A percentile compares a stretch with the other conserved stretches of the same genome.
Conservation (phyloP, 495 filamentous ascomycete species). For the Saxophila tyrrhenica region DNA sequence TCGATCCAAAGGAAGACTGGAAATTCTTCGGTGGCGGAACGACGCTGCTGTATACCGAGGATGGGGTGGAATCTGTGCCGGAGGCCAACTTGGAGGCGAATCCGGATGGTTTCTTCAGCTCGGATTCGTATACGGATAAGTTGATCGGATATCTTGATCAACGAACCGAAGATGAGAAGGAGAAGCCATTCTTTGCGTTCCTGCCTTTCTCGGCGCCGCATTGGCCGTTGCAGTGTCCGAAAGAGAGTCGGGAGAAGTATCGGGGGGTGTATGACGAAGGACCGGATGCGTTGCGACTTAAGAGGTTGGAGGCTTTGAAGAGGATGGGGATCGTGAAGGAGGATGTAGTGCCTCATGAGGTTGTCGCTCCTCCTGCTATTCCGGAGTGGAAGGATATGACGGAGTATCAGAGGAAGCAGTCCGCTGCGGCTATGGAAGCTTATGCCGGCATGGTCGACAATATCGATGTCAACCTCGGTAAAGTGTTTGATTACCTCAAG, state of each 20-base stretch:
- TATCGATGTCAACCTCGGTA: slow-evolving; percentile 45
- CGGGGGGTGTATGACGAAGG: slow-evolving; percentile 46
- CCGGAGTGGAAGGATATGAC: slow-evolving; percentile 38
- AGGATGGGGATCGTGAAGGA: slow-evolving; percentile 40
- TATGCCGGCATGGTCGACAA: slow-evolving; percentile 50
- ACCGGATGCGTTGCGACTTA: slow-evolving; percentile 41
- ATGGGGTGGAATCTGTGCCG: neutral
- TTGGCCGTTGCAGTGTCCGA: slow-evolving; percentile 48
- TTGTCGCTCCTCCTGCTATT: slow-evolving; percentile 35
- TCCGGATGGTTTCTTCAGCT: slow-evolving; percentile 20
- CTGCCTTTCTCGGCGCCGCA: slow-evolving; percentile 51
- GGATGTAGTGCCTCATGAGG: slow-evolving; percentile 41
- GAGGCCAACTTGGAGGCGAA: neutral
- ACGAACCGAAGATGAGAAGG: slow-evolving; percentile 36
- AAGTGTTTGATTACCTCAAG: slow-evolving; percentile 40
- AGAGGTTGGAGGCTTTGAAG: slow-evolving; percentile 39
- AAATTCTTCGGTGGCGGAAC: neutral
- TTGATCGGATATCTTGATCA: slow-evolving; percentile 43
- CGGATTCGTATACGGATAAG: slow-evolving; percentile 43
- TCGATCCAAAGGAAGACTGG: no score
- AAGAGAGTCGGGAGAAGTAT: slow-evolving; percentile 42
- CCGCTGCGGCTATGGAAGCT: slow-evolving; percentile 43
- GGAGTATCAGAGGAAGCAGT: slow-evolving; percentile 37
- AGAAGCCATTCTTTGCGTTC: slow-evolving; percentile 50
- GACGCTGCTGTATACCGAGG: neutral